A percentile compares a stretch with the other conserved stretches of the same genome.
Evolutionary conservation across 495 filamentous ascomycete genomes (phyloP).

Genomic region (Neurospora sp.): DNA sequence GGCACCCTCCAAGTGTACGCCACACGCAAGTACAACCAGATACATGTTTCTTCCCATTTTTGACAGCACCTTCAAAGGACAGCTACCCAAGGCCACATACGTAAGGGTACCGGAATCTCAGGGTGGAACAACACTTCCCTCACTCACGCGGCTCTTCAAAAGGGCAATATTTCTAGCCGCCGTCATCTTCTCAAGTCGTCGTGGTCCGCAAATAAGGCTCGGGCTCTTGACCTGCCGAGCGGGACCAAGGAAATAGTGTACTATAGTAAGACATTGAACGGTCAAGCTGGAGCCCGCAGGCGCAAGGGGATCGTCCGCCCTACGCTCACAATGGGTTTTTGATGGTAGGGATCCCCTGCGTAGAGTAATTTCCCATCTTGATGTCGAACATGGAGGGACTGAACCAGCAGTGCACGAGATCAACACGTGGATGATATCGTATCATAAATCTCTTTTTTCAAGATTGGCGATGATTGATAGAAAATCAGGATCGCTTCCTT

Average conservation of each 20-base stretch:
- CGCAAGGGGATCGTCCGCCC: neutral
- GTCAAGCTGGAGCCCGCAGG: neutral
- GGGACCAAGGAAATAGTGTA: neutral
- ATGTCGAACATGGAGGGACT: neutral
- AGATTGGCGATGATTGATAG: neutral
- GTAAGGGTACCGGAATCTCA: neutral
- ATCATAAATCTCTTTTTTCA: neutral
- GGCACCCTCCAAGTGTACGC: neutral
- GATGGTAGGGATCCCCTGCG: neutral
- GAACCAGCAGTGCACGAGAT: neutral
- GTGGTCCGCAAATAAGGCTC: neutral
- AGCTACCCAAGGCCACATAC: neutral
- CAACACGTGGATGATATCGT: neutral
- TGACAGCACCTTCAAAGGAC: neutral
- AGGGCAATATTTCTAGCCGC: neutral
- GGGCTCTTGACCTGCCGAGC: neutral
- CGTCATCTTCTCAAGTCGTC: neutral
- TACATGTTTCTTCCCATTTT: neutral
- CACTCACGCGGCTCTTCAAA: neutral
- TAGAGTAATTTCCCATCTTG: neutral
- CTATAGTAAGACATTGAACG: neutral
- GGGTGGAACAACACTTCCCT: neutral
- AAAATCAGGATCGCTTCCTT: neutral
- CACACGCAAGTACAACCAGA: neutral
- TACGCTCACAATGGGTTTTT: neutral